A percentile compares a stretch with the other conserved stretches of the same genome.
Evolutionary conservation across 306 rosid species (phyloP).

Genomic region (Macrotyloma uniflorum): DNA sequence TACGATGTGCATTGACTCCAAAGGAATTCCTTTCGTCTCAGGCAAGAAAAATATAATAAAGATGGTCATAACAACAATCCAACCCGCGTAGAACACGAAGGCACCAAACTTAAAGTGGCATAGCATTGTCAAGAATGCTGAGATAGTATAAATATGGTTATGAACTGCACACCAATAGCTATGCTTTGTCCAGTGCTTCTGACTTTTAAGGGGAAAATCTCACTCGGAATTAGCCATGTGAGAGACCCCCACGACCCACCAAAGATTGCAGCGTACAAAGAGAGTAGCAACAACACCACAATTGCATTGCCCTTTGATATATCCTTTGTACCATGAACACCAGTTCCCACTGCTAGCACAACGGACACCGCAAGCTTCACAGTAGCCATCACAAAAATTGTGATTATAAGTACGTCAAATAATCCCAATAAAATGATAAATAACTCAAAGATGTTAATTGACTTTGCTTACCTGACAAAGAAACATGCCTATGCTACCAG

Average conservation of each 20-base stretch:
- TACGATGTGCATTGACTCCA: slow-evolving; percentile 56
- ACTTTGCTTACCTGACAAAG: not conserved
- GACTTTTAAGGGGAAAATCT: slow-evolving; percentile 70
- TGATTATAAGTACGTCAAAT: not conserved
- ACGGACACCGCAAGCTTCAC: slow-evolving; percentile 59
- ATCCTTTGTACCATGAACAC: slow-evolving; percentile 51
- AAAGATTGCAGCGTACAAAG: slow-evolving; percentile 60
- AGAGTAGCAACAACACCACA: slow-evolving; percentile 58
- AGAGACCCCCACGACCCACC: slow-evolving; percentile 92
- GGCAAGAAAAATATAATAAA: slow-evolving; percentile 66
- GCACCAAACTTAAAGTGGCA: slow-evolving; percentile 77
- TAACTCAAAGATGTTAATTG: not conserved
- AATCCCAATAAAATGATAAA: not conserved
- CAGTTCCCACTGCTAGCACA: slow-evolving; percentile 50
- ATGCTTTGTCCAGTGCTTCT: slow-evolving; percentile 71
- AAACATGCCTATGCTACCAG: slow-evolving; percentile 51
- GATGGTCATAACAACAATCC: slow-evolving; percentile 62
- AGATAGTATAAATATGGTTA: slow-evolving; percentile 52
- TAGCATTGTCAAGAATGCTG: slow-evolving; percentile 73
- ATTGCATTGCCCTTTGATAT: slow-evolving; percentile 53
- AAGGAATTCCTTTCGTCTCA: slow-evolving; percentile 73
- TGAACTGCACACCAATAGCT: slow-evolving; percentile 52
- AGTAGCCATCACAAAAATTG: not conserved
- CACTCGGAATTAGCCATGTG: slow-evolving; percentile 76
- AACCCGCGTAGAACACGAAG: slow-evolving; percentile 69